A percentile compares a stretch with the other conserved stretches of the same genome.
These are phyloP conservation scores for Jacaranda copaia DNA, from an alignment of 257 asterid species.

Conservation along the genomic window DNA sequence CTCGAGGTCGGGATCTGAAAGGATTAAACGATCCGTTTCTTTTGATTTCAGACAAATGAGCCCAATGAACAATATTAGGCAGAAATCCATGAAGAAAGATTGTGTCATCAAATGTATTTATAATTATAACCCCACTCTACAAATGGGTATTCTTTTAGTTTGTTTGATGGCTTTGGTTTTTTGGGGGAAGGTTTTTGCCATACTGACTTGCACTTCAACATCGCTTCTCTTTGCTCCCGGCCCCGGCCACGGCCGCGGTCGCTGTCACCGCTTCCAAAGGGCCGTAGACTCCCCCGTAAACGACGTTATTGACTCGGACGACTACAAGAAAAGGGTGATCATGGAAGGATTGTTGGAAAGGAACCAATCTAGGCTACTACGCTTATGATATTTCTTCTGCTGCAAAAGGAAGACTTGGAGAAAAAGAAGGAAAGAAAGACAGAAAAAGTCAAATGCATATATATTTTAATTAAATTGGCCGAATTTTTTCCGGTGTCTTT, in stretches of 20 bases:
- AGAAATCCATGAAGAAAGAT: constrained; percentile 11
- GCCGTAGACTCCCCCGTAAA: neutral
- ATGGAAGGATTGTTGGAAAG: constrained; percentile 52
- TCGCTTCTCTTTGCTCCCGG: constrained; percentile 54
- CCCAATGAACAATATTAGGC: neutral
- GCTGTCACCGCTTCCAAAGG: constrained; percentile 9
- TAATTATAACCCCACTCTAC: constrained; percentile 23
- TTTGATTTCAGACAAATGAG: constrained; percentile 37
- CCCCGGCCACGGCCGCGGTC: neutral
- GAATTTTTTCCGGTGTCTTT: neutral
- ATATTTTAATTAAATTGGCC: neutral
- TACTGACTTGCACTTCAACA: constrained; percentile 57
- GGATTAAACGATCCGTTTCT: neutral
- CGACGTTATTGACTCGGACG: constrained; percentile 43
- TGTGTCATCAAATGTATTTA: constrained; percentile 4
- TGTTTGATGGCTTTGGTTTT: constrained; percentile 54
- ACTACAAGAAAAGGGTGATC: constrained; percentile 45
- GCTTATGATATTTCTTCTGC: neutral
- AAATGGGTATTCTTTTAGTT: constrained; percentile 45
- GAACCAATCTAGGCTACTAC: constrained; percentile 33
- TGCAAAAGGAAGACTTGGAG: neutral
- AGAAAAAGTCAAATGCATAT: neutral
- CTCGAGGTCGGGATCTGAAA: constrained; percentile 38
- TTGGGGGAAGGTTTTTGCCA: constrained; percentile 69
- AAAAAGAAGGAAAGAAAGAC: no score